These are phyloP conservation scores for Lactarius hengduanensis DNA, from an alignment of 768 basidiomycete genomes.

Conservation along the genomic window DNA sequence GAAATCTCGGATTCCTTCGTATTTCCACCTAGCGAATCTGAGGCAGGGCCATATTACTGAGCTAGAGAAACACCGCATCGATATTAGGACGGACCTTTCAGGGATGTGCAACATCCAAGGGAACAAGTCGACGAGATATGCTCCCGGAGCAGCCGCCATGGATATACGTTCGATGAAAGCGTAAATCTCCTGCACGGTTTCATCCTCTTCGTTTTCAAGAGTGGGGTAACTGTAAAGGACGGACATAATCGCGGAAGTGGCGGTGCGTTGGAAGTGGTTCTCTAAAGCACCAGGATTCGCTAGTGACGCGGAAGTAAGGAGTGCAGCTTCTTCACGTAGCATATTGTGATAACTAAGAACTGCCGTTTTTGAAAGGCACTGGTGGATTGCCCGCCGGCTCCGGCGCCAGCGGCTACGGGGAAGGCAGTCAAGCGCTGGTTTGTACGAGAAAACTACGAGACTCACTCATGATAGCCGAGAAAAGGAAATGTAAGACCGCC, in stretches of 20 bases:
- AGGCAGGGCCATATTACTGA: neutral
- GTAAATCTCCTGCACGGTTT: neutral
- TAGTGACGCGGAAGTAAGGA: neutral
- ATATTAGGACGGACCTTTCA: neutral
- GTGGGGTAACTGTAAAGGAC: slow-evolving; percentile 2
- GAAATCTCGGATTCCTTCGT: slow-evolving; percentile 22
- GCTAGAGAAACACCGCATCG: neutral
- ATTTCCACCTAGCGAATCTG: slow-evolving; percentile 29
- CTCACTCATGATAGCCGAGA: slow-evolving; percentile 30
- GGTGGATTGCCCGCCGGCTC: neutral
- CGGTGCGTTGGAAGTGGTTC: neutral
- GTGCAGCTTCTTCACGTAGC: neutral
- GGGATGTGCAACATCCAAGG: neutral
- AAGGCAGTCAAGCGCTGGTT: slow-evolving; percentile 14
- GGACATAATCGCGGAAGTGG: neutral
- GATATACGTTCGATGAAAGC: neutral
- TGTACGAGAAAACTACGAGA: too few species aligned
- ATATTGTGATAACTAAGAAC: neutral
- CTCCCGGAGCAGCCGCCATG: too few species aligned
- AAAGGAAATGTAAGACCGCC: slow-evolving; percentile 35
- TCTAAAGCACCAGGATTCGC: neutral
- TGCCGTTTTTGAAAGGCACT: neutral
- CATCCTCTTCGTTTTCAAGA: neutral
- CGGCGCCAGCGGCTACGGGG: slow-evolving; percentile 1
- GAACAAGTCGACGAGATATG: neutral